A percentile compares a stretch with the other conserved stretches of the same genome.
Evolutionary conservation across 2,329 filamentous ascomycete species (phyloP).

Genomic region (Cordyceps pruinosa): DNA sequence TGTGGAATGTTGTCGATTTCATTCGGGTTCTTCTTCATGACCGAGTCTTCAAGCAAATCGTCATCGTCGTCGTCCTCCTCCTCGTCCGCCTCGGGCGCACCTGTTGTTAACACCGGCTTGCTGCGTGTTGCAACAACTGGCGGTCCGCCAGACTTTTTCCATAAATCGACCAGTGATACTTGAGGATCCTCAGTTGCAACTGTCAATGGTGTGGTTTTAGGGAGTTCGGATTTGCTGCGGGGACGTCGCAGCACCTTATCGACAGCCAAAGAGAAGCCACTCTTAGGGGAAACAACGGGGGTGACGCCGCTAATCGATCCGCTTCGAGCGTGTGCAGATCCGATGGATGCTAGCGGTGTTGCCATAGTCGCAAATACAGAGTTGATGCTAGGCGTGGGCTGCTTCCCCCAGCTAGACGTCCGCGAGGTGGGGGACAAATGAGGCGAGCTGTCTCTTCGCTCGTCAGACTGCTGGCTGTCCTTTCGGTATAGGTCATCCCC

Average conservation of each 20-base stretch:
- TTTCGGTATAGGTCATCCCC: conserved; percentile 16
- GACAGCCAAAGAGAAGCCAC: conserved; percentile 37
- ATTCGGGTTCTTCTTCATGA: conserved; percentile 56
- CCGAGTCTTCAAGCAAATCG: conserved; percentile 48
- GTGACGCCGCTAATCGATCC: conserved; percentile 51
- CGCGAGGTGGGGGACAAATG: conserved; percentile 45
- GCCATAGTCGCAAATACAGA: conserved; percentile 51
- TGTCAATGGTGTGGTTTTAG: conserved; percentile 28
- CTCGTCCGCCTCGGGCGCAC: conserved; percentile 34
- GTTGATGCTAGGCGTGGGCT: conserved; percentile 49
- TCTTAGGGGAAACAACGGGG: conserved; percentile 48
- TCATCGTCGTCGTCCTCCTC: conserved; percentile 56
- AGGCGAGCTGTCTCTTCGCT: conserved; percentile 36
- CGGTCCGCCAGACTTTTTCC: conserved; percentile 47
- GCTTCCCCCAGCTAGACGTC: conserved; percentile 46
- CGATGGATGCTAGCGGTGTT: conserved; percentile 48
- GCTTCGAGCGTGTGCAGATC: conserved; percentile 46
- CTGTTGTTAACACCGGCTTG: conserved; percentile 22
- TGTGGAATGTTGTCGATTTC: conserved; percentile 63
- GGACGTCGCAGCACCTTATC: conserved; percentile 45
- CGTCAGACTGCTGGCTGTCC: conserved; percentile 23
- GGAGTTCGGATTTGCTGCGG: conserved; percentile 48
- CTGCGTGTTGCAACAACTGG: conserved; percentile 45
- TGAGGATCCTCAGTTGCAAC: conserved; percentile 29
- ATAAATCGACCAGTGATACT: conserved; percentile 42